Evolutionary conservation across 164 flowering plant genomes (phyloP), one percentile per base, ranked within the genome.

Genomic region (Nelumbo lutea): DNA sequence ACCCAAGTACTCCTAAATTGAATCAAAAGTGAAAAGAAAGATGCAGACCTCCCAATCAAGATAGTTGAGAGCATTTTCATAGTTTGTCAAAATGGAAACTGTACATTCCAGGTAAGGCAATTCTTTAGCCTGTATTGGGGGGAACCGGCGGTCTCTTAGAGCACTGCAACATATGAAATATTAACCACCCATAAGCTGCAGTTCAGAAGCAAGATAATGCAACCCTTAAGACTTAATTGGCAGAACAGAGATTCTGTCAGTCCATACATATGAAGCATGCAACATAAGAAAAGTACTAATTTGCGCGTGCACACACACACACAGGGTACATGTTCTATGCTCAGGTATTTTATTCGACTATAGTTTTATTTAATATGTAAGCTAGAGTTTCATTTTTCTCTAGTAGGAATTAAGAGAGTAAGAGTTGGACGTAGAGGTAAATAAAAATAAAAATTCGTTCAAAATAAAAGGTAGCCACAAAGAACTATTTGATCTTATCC

Each of bases 31-130:
- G 13, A 41, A 10, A 42, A 11, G 42, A n/a, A 39, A 50, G 47
- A 61, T 51, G 65, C 81, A 67, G 70, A 90, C 99, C 98, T 96
- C 99, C 99, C 99, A 93, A 72, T 96, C 99, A 79, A 86, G 95
- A 80, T 93, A 85, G 77, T 85, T 58, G 56, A 72, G 75, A 79
- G 83, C 99, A 79, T 74, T 80, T 78, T 96, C 99, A 80, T 89
- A 96, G 76, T 90, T 83, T 62, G 94, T 83, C 70, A 96, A 81
- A 75, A 96, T 75, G 47, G 98, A 96, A 68, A 93, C 97, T 73
- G 97, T 92, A 81, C 99, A 96, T 80, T 92, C 90, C 83, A 96
- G 79, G 69, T 14, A 76, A 42, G 99, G 98, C 75, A 96, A 80
- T 76, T 96, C 99, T 83, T 87, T 93, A 62, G 95, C 84, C 68